Evolutionary conservation across 257 asterid species (phyloP), one percentile per base, ranked within the genome.

Genomic region (Solanum infundibuliforme): DNA sequence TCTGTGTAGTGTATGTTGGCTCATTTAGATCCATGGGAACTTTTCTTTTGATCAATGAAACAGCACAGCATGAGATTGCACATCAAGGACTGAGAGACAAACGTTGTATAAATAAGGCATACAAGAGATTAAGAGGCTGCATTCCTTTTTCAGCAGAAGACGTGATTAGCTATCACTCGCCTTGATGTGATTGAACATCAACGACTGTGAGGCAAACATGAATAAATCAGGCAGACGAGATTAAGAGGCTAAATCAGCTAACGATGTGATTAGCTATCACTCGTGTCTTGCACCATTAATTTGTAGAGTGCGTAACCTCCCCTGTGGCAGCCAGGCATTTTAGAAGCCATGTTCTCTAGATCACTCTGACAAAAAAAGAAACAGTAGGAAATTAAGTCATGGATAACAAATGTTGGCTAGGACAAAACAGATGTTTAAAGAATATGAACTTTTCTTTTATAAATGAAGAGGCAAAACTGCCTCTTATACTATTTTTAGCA

Each of bases 271-370:
- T n/a, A 38, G 46, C 32, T 48, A 46, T 82, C 43, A 82, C 74
- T 55, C 8, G 75, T 92, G 79, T 87, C 94, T 58, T 90, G 92
- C 58, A 89, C 66, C 98, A 94, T 94, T 94, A 95, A 87, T 90
- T 94, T 90, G 75, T 94, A 95, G 89, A 96, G 96, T 41, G 96
- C 97, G 84, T 93, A 91, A 85, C 98, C 99, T 91, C 99, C 99
- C 90, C 90, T 94, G 90, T 95, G 99, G 83, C 99, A 96, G 86
- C 99, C 99, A 36, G 98, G 99, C 99, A 96, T 96, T 90, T 93
- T 93, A 21, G 90, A 86, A 52, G 91, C 60, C 93, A 90, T 83
- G 21, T 74, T 88, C 84, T 88, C 94, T 90, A 96, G 69, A 32
- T 94, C 91, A 86, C 91, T 89, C 99, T 96, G 95, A 82, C 65